A percentile compares a stretch with the other conserved stretches of the same genome.
These are phyloP conservation scores for Galeopsis tetrahit DNA, from an alignment of 257 asterid species.

Conservation along the genomic window DNA sequence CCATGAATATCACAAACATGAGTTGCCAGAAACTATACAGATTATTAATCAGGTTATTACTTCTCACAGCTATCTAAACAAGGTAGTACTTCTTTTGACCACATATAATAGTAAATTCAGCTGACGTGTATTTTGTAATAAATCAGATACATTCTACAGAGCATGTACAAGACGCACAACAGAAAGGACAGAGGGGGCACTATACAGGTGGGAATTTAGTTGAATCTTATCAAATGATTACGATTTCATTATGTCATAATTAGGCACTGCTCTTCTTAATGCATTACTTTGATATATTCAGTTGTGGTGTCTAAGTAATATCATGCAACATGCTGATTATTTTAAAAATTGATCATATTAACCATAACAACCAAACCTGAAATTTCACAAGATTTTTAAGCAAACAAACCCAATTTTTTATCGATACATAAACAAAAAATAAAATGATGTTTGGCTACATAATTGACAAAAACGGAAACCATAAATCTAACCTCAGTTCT, in stretches of 20 bases:
- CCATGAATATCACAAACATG: background rate
- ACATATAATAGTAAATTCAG: slow-evolving; percentile 19
- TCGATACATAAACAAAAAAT: background rate
- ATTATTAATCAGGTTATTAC: background rate
- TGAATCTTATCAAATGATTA: slow-evolving; percentile 2
- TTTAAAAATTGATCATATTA: slow-evolving; percentile 8
- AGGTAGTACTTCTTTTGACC: slow-evolving; percentile 4
- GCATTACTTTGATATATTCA: background rate
- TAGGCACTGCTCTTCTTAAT: slow-evolving; percentile 26
- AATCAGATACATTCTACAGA: slow-evolving; percentile 2
- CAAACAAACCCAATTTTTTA: too few relatives aligned
- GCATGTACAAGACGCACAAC: slow-evolving; percentile 1
- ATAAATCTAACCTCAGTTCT: slow-evolving; percentile 71
- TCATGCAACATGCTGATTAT: background rate
- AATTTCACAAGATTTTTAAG: background rate
- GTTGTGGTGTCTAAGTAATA: slow-evolving; percentile 10
- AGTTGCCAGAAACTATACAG: background rate
- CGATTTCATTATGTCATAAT: background rate
- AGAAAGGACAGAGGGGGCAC: background rate
- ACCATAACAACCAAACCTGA: slow-evolving; percentile 3
- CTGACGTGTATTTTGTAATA: slow-evolving; percentile 6
- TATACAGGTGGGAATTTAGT: background rate
- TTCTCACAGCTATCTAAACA: slow-evolving; percentile 19
- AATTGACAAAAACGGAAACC: slow-evolving; percentile 5
- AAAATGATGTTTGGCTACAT: slow-evolving; percentile 3